Conservation (phyloP, 768 basidiomycete genomes). For the Podaxis carcinomalis region DNA sequence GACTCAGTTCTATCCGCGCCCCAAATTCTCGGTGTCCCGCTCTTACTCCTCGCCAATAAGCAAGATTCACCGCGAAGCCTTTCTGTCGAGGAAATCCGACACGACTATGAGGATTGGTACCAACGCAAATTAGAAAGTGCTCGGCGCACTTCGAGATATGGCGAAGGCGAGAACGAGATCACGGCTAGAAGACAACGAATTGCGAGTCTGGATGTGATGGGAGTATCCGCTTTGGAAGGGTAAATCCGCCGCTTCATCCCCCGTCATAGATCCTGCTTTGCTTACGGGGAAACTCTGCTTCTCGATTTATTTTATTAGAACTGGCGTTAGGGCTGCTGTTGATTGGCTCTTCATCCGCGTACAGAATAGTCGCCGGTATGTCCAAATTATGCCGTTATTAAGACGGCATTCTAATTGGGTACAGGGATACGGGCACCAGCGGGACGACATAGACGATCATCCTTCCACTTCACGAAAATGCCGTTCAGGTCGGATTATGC, state of each 20-base stretch:
- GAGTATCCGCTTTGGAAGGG: constrained; percentile 90
- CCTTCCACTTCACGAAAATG: background rate
- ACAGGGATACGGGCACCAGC: constrained; percentile 2
- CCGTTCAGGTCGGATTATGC: background rate
- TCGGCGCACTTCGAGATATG: constrained; percentile 44
- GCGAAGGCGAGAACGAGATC: constrained; percentile 41
- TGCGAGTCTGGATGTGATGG: constrained; percentile 85
- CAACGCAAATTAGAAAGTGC: constrained; percentile 70
- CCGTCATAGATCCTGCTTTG: background rate
- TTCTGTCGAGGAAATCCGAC: constrained; percentile 86
- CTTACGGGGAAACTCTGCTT: background rate
- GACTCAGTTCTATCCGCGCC: constrained; percentile 87
- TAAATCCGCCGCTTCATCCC: constrained; percentile 28
- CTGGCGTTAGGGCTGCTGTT: constrained; percentile 84
- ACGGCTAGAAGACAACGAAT: constrained; percentile 48
- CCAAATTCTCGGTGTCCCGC: constrained; percentile 84
- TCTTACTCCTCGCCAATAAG: constrained; percentile 93
- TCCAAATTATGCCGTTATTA: background rate
- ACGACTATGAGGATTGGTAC: constrained; percentile 86
- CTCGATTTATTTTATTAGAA: constrained; percentile 38
- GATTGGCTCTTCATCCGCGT: constrained; percentile 95
- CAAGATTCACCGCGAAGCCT: constrained; percentile 81
- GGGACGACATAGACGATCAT: constrained; percentile 1
- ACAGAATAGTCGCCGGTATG: constrained; percentile 77
- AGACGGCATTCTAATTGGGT: background rate